Evolutionary conservation across 78 protist genomes (phyloP).

Genomic region (Protostelium mycophagum): DNA sequence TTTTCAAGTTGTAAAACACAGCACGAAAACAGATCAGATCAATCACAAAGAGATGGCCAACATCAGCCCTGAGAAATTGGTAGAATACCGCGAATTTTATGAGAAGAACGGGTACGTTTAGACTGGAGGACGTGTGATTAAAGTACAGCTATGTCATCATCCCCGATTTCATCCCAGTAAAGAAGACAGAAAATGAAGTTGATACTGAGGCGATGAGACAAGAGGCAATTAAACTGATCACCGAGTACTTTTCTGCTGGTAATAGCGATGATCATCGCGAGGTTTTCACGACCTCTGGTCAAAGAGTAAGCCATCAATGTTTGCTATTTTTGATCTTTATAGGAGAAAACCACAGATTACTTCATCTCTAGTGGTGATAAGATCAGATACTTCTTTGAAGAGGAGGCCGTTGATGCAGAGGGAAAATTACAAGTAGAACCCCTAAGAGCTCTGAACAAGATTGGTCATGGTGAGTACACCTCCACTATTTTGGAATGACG

Average conservation of each 20-base stretch:
- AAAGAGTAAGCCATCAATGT: neutral
- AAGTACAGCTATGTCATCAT: neutral
- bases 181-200: neutral
- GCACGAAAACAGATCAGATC: too few relatives aligned
- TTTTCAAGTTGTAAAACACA: too few relatives aligned
- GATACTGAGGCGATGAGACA: neutral
- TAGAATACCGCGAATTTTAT: neutral
- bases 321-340: neutral
- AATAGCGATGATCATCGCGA: neutral
- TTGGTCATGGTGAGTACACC: conserved; percentile 35
- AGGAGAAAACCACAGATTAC: conserved; percentile 48
- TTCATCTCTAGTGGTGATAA: conserved; percentile 51
- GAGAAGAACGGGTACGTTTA: neutral
- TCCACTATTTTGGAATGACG: neutral
- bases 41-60: too few relatives aligned
- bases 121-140: neutral
- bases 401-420: conserved; percentile 36
- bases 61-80: neutral
- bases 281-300: neutral
- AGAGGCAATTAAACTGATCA: neutral
- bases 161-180: neutral
- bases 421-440: conserved; percentile 19
- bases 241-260: neutral
- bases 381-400: conserved; percentile 54
- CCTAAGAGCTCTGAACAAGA: conserved; percentile 38